Percentiles rank a stretch among this genome's conserved stretches.
phyloP scores from a whole-genome alignment of 2,329 filamentous ascomycete species.

The Amphichorda felina region DNA sequence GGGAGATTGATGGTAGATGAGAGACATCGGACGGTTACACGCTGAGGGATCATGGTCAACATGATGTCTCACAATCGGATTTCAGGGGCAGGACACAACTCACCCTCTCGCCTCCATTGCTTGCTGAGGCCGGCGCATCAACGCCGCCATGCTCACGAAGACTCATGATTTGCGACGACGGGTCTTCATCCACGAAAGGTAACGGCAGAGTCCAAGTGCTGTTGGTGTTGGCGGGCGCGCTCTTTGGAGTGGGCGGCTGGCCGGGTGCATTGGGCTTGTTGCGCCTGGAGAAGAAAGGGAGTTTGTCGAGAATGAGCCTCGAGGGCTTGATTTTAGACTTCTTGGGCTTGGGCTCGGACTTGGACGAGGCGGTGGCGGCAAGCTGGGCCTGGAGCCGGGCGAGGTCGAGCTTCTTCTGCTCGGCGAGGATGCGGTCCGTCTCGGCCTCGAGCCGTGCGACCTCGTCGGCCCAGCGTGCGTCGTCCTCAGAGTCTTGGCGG shows the following conservation, averaged over 20 bases:
- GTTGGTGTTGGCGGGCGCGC: conserved; percentile 9
- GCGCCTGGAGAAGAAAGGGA: conserved; percentile 30
- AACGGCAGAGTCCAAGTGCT: no score
- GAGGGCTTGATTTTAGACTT: conserved; percentile 18
- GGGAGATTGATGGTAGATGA: conserved; percentile 59
- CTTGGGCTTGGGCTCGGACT: conserved; percentile 16
- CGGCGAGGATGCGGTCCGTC: conserved; percentile 33
- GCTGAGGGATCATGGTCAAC: conserved; percentile 22
- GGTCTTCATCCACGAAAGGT: conserved; percentile 5
- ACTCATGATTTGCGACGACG: conserved; percentile 13
- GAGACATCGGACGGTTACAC: conserved; percentile 61
- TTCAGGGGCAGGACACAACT: conserved; percentile 16
- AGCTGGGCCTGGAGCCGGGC: conserved; percentile 31
- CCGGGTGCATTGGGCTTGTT: conserved; percentile 21
- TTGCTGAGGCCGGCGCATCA: conserved; percentile 70
- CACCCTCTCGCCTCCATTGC: conserved; percentile 68
- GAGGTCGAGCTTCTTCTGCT: conserved; percentile 37
- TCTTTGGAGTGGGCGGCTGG: conserved; percentile 7
- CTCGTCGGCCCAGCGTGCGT: conserved; percentile 18
- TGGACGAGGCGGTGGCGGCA: conserved; percentile 18
- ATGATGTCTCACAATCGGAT: conserved; percentile 1
- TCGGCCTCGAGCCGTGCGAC: conserved; percentile 33
- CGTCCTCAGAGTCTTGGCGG: neutral
- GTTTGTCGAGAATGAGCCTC: conserved; percentile 33
- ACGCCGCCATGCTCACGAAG: conserved; percentile 37